Base-by-base conservation (phyloP, 352 stramenopile species). In the Lagenidium giganteum region DNA sequence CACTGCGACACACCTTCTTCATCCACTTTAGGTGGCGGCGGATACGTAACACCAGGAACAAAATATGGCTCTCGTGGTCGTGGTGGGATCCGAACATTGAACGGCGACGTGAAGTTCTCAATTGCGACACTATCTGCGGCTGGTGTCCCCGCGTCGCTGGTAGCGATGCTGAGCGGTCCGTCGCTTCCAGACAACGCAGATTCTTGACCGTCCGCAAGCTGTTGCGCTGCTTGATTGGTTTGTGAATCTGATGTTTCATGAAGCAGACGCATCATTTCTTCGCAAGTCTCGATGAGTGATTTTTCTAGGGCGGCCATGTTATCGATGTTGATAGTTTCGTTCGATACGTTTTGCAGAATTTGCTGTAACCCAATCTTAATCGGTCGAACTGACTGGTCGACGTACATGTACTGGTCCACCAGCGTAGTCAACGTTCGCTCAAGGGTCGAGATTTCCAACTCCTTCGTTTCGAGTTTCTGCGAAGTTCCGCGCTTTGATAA, bases 341-440 rank as follows among this genome's bases (percentile, higher is more conserved):
- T 81, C 16, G 69, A 87, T 13, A 90, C 54, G 32, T 87, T 87
- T 49, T 88, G 71, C 1, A 93, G 46, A 26, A 93, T 77, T 52
- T 93, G 73, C 41, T 90, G 77, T 23, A 93, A 56, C 3, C 81
- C 81, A 28, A 88, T 88, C 79, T 93, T 90, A 33, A 93, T 71
- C 0, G 75, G 81, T 2, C 76, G 68, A 8, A 93, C 71, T 25
- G 59, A 77, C 47, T 89, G 73, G 26, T 93, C 76, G 2, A 90
- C 77, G 49, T 83, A 93, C 64, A 83, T 83, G 45, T 87, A 93
- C 48, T 90, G 71, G 21, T 93, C 77, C 14, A 88, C 60, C n/a
- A 88, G 67, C 0, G 73, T 87, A 9, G 69, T 62, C 22, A 93
- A 54, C 6, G 62, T 54, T 5, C 70, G 70, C 33, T 90, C 77